phyloP scores from a whole-genome alignment of 768 basidiomycete genomes.

The Agaricus blazei region DNA sequence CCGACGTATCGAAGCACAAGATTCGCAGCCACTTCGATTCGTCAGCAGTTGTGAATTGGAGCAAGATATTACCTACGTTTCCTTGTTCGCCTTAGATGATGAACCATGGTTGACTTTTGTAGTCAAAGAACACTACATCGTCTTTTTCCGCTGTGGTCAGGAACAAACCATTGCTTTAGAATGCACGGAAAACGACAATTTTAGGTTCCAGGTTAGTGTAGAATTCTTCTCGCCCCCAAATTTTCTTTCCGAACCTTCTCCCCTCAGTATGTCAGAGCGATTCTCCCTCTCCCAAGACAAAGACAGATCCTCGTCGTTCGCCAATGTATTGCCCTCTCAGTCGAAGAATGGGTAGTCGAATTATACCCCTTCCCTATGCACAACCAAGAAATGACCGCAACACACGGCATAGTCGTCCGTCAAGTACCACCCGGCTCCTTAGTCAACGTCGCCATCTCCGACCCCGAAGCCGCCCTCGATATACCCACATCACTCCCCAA shows the following conservation, averaged over 20 bases:
- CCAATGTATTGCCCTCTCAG: background rate
- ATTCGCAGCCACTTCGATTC: slow-evolving; percentile 34
- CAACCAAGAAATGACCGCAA: background rate
- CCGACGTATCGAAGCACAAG: slow-evolving; percentile 26
- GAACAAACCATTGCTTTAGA: slow-evolving; percentile 28
- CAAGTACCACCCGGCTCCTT: background rate
- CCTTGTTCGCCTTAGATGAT: slow-evolving; percentile 20
- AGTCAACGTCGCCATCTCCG: slow-evolving; percentile 5
- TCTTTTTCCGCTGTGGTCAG: slow-evolving; percentile 13
- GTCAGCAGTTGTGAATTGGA: slow-evolving; percentile 35
- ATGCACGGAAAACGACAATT: slow-evolving; percentile 18
- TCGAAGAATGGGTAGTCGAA: slow-evolving; percentile 7
- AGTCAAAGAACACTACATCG: slow-evolving; percentile 5
- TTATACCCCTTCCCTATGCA: slow-evolving; percentile 5
- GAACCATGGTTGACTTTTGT: slow-evolving; percentile 16
- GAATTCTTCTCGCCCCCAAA: background rate
- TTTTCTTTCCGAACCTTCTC: too few species aligned
- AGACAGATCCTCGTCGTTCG: slow-evolving; percentile 49
- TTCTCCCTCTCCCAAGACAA: slow-evolving; percentile 49
- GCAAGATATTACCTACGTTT: slow-evolving; percentile 27
- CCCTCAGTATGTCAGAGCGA: slow-evolving; percentile 46
- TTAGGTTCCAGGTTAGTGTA: slow-evolving; percentile 19
- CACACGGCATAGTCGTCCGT: background rate
- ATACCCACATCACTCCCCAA: slow-evolving; percentile 1
- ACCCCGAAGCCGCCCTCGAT: slow-evolving; percentile 10